phyloP scores from a whole-genome alignment of 306 rosid species.

The Castanopsis chinensis region DNA sequence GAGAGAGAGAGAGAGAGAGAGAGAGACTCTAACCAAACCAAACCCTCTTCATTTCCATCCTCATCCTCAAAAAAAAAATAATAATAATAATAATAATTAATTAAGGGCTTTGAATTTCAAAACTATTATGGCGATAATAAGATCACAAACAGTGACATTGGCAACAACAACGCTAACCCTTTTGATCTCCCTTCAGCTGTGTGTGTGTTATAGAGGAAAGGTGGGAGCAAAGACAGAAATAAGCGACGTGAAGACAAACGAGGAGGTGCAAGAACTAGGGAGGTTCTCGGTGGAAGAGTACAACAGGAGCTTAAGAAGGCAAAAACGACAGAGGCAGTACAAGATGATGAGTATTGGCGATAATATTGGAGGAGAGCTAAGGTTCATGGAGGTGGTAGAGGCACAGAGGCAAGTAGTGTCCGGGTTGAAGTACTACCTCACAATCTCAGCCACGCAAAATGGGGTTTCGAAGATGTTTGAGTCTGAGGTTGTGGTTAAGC shows the following conservation, averaged over 20 bases:
- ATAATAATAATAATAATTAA: not conserved
- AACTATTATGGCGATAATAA: slow-evolving; percentile 24
- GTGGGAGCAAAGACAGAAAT: slow-evolving; percentile 55
- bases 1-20: too few species aligned
- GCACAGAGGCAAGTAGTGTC: slow-evolving; percentile 79
- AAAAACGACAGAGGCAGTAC: slow-evolving; percentile 8
- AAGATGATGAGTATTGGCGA: too few species aligned
- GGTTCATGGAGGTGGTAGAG: slow-evolving; percentile 61
- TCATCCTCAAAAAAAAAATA: too few species aligned
- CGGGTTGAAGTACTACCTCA: slow-evolving; percentile 63
- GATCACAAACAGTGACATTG: slow-evolving; percentile 25
- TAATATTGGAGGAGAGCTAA: slow-evolving; percentile 17
- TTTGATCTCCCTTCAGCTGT: not conserved
- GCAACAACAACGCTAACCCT: not conserved
- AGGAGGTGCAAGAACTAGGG: slow-evolving; percentile 70
- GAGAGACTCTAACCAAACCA: not conserved
- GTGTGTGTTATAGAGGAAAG: not conserved
- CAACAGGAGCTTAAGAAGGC: slow-evolving; percentile 29
- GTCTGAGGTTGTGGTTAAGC: slow-evolving; percentile 67
- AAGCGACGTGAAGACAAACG: slow-evolving; percentile 50
- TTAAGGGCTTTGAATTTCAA: not conserved
- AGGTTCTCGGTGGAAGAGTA: slow-evolving; percentile 76
- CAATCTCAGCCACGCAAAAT: slow-evolving; percentile 32
- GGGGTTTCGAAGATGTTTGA: slow-evolving; percentile 42
- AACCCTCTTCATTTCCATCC: not conserved